Base-by-base conservation (phyloP, 2,329 filamentous ascomycete species). In the Parascedosporium putredinis region DNA sequence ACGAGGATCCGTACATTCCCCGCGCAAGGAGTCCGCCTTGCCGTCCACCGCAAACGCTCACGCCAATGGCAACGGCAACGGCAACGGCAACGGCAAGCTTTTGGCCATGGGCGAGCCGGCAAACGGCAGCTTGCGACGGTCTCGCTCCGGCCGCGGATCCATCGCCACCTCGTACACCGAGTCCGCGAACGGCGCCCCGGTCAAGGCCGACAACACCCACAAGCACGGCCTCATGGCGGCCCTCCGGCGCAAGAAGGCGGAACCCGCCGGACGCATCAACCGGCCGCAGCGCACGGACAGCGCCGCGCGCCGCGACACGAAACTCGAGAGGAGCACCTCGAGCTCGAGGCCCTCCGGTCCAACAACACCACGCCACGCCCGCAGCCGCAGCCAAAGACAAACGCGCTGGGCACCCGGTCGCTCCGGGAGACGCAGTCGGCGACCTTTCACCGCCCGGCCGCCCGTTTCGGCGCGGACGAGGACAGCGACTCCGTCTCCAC, bases 241-340 rank as follows among this genome's bases (percentile, higher is more conserved):
- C 4, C 64, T 88, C n/a, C 77, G 81, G 33, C 80, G 84, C 50
- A 85, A 81, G 61, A 70, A 66, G 38, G 64, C 64, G 31, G 72
- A 76, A 53, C 58, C 67, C 23, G 59, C 67, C 50, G 66, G 70
- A 45, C 78, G 74, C 57, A 74, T 83, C 18, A 69, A 74, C 27
- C 78, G 79, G 33, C 63, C 68, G 1, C 74, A 74, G 20, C 58
- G 67, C 8, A 59, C 64, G 10, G 81, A 84, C 55, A 82, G 74
- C 54, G 75, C 75, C 2, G 79, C 81, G 1, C 70, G 81, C 8
- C 71, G 75, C 47, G 82, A 86, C 55, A 83, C 79, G 0, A 73
- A 69, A 18, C 67, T 84, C 1, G 81, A 86, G 60, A 72, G 79
- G 27, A 77, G 70, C 54, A 60, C 67, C n/a, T 67, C 70, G 5